Conservation (phyloP, 2,329 filamentous ascomycete genomes). For the Ceratocystis diversiconidia region DNA sequence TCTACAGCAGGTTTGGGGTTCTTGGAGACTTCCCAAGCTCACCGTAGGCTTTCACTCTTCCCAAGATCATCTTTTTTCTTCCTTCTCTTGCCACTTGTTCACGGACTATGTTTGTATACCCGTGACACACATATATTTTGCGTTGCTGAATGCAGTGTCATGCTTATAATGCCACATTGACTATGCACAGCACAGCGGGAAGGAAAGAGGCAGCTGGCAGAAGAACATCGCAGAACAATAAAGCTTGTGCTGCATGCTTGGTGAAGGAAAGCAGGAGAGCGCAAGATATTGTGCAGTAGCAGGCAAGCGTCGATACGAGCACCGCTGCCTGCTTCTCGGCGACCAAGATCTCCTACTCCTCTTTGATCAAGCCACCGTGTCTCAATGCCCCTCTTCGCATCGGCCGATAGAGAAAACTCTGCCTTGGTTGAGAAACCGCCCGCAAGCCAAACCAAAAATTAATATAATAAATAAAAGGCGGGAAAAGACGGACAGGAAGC, state of each 20-base stretch:
- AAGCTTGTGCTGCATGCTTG: not conserved
- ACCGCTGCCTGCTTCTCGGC: no score
- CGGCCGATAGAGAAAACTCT: conserved; percentile 2
- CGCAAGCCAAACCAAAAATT: not conserved
- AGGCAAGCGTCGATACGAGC: not conserved
- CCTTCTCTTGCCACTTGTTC: not conserved
- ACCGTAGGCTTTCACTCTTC: not conserved
- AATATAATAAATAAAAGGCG: not conserved
- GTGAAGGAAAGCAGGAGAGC: not conserved
- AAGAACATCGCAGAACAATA: not conserved
- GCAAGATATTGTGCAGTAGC: not conserved
- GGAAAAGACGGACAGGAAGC: not conserved
- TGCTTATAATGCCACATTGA: not conserved
- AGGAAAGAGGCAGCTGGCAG: not conserved
- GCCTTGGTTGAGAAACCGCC: not conserved
- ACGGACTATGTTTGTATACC: not conserved
- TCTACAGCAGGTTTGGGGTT: not conserved
- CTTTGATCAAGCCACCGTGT: conserved; percentile 5
- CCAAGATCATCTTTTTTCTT: not conserved
- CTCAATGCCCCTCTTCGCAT: not conserved
- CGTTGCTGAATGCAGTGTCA: conserved; percentile 2
- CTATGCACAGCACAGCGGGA: conserved; percentile 3
- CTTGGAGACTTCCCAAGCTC: not conserved
- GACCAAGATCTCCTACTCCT: not conserved
- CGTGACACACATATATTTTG: not conserved